Evolutionary conservation across 305 asterid species (phyloP), one percentile per base, ranked within the genome.

Genomic region (Solanum aculeatissimum): DNA sequence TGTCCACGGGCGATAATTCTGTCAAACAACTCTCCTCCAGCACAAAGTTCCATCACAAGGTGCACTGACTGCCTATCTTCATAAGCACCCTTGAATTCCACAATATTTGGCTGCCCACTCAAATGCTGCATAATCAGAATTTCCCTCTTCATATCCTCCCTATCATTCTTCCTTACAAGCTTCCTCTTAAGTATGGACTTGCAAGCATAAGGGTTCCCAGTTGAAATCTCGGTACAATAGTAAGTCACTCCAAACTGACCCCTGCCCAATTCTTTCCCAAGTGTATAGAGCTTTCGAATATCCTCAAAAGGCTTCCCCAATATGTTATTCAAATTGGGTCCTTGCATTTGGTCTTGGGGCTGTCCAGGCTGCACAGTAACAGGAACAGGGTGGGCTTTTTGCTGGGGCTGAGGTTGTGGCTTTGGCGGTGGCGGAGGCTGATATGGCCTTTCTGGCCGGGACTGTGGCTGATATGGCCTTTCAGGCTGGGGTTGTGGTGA

Each of bases 191-290:
- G 58, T 5, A 95, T 95, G 11, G 97, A 93, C 65, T 95, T 95
- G 87, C 98, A 95, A 45, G 98, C 98, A 80, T 90, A 93, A 8
- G 82, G 78, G 1, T 86, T 87, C 51, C 98, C 91, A 4, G 92
- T 90, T 3, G 91, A 69, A 23, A 85, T 90, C 83, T 95, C 97
- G 1, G 93, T 92, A 83, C 97, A 95, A 0, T 88, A 84, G 40
- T 92, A 93, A 29, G 98, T 95, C 4, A 95, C 97, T 83, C 98
- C 98, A 87, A 95, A 93, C 16, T 93, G 97, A 29, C 97, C 98
- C 86, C 95, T 90, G 0, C 97, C 97, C 80, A 95, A 85, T 82
- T 93, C 98, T 62, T 87, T 92, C 21, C 98, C 97, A 29, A 95
- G 81, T 14, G 88, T 82, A 86, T 95, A 93, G 45, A 86, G 88